Conservation (phyloP, 1,284 basidiomycete genomes). For the Puccinia hordei region DNA sequence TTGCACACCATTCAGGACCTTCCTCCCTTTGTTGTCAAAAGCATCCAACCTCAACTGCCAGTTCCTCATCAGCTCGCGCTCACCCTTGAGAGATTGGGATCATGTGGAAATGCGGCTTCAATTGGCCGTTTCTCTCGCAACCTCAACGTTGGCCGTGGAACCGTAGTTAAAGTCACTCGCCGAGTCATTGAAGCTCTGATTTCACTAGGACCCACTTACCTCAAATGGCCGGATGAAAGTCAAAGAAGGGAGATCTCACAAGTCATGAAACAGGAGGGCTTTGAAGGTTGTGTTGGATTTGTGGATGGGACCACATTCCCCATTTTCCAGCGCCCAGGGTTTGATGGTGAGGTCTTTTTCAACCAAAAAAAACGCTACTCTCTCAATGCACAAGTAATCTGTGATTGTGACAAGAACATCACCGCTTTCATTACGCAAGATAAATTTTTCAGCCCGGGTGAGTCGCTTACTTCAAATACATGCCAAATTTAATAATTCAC, state of each 20-base stretch:
- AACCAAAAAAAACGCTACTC: slow-evolving; percentile 12
- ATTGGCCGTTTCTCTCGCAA: background rate
- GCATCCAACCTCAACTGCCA: background rate
- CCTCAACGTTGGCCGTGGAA: background rate
- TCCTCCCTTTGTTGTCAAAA: background rate
- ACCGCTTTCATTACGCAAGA: background rate
- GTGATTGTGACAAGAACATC: slow-evolving; percentile 24
- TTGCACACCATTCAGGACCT: background rate
- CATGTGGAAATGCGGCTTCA: slow-evolving; percentile 2
- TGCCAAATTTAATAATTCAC: background rate
- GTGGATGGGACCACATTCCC: slow-evolving; percentile 12
- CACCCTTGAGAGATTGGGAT: background rate
- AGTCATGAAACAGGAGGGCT: slow-evolving; percentile 18
- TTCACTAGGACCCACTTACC: background rate
- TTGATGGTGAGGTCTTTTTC: slow-evolving; percentile 23
- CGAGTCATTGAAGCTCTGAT: background rate
- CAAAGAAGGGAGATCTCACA: background rate
- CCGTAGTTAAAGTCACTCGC: slow-evolving; percentile 12
- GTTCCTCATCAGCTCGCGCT: slow-evolving; percentile 7
- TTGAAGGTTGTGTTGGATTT: slow-evolving; percentile 16
- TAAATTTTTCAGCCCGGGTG: background rate
- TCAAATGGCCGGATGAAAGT: background rate
- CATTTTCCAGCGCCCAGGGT: slow-evolving; percentile 8
- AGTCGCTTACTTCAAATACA: background rate
- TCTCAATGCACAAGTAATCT: slow-evolving; percentile 12